These are phyloP conservation scores for Mycothermus thermophilus DNA, from an alignment of 495 filamentous ascomycete genomes.

Conservation along the genomic window DNA sequence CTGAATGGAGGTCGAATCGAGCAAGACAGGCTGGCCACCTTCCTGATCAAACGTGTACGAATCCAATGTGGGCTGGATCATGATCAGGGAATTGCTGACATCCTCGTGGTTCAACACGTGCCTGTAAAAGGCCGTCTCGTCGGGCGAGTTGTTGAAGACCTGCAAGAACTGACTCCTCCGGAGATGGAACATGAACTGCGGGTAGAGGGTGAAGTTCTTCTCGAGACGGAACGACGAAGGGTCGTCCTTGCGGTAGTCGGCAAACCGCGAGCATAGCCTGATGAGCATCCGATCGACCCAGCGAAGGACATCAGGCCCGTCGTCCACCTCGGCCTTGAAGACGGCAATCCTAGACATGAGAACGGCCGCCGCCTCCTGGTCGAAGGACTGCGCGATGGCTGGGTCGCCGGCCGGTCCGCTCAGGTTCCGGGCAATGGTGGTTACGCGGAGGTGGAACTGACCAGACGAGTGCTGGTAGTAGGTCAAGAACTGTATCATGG, in stretches of 20 bases:
- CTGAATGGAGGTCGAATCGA: conserved; percentile 94
- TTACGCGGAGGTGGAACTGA: conserved; percentile 89
- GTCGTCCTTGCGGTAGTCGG: conserved; percentile 97
- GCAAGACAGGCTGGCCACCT: conserved; percentile 73
- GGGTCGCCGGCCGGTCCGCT: conserved; percentile 94
- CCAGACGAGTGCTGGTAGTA: conserved; percentile 98
- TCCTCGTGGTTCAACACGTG: conserved; percentile 97
- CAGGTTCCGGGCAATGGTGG: conserved; percentile 80
- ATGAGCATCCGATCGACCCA: conserved; percentile 99
- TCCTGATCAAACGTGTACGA: conserved; percentile 96
- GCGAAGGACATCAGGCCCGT: conserved; percentile 94
- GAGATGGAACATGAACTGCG: conserved; percentile 99
- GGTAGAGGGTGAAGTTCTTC: conserved; percentile 98
- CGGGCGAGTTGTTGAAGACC: conserved; percentile 98
- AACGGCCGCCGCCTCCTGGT: conserved; percentile 95
- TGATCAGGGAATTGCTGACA: conserved; percentile 89
- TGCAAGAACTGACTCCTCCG: conserved; percentile 95
- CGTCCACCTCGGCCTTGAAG: conserved; percentile 97
- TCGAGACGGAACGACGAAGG: conserved; percentile 94
- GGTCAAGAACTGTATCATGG: conserved; percentile 96
- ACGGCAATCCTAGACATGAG: conserved; percentile 98
- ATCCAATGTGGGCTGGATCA: conserved; percentile 98
- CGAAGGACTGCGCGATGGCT: conserved; percentile 94
- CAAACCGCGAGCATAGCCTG: conserved; percentile 87
- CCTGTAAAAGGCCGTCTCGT: conserved; percentile 96